Percentiles rank a stretch among this genome's conserved stretches.
These are phyloP conservation scores for Dictyostelium firmibasis DNA, from an alignment of 78 protist genomes.

Conservation along the genomic window DNA sequence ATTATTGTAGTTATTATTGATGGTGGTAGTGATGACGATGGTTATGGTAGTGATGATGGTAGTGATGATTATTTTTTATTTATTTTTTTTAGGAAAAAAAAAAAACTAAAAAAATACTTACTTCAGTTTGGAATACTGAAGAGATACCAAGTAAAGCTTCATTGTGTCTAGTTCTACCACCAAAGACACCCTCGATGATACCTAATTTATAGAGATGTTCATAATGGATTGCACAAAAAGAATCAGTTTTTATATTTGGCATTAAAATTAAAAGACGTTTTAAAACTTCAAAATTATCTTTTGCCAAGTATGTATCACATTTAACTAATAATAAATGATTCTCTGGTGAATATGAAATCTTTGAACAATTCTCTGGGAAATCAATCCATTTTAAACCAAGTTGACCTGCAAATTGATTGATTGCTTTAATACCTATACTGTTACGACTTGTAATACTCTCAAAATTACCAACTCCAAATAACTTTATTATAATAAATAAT, in stretches of 20 bases:
- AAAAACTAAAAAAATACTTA: not conserved
- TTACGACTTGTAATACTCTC: constrained; percentile 50
- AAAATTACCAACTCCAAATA: constrained; percentile 73
- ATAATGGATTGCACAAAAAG: constrained; percentile 55
- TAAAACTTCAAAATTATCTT: constrained; percentile 57
- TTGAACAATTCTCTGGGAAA: constrained; percentile 36
- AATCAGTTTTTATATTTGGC: constrained; percentile 56
- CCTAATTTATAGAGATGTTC: constrained; percentile 75
- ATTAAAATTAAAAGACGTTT: constrained; percentile 19
- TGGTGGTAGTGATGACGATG: too few relatives aligned
- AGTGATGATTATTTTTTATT: too few relatives aligned
- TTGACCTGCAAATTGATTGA: constrained; percentile 14
- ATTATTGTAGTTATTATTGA: too few relatives aligned
- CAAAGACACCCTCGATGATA: constrained; percentile 46
- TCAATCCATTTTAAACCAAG: constrained; percentile 52
- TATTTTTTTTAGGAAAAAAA: not conserved
- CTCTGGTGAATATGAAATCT: constrained; percentile 57
- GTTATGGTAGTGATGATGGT: too few relatives aligned
- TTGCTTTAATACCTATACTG: constrained; percentile 58
- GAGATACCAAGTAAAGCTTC: constrained; percentile 44
- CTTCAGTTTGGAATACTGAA: constrained; percentile 63
- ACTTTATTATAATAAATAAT: constrained; percentile 1
- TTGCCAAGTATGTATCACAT: constrained; percentile 52
- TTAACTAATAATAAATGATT: constrained; percentile 54
- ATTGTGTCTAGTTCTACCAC: constrained; percentile 76